Percentiles rank a stretch among this genome's conserved stretches.
Evolutionary conservation across 2,329 filamentous ascomycete genomes (phyloP).

Genomic region (Akanthomyces dipterigenus): DNA sequence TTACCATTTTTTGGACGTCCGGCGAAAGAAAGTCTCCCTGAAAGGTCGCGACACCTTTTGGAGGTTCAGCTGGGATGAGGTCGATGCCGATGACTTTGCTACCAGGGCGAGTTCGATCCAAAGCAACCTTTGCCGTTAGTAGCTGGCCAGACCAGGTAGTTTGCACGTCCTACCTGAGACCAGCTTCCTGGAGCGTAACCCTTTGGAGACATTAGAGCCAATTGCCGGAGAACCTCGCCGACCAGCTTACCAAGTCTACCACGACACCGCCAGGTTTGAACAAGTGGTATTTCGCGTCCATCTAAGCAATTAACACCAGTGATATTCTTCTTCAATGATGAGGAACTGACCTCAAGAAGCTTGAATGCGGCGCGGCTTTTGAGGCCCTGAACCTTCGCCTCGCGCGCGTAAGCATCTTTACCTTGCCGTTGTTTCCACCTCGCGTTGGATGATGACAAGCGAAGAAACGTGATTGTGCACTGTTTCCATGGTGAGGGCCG

Average conservation of each 20-base stretch:
- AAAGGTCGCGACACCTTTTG: constrained; percentile 84
- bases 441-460: constrained; percentile 19
- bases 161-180: constrained; percentile 49
- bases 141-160: background rate
- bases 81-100: constrained; percentile 88
- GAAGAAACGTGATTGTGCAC: background rate
- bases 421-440: constrained; percentile 78
- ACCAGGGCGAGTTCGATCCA: constrained; percentile 66
- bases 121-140: constrained; percentile 57
- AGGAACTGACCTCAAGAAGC: constrained; percentile 62
- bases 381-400: constrained; percentile 70
- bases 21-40: constrained; percentile 87
- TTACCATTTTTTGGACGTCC: constrained; percentile 67
- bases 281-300: constrained; percentile 73
- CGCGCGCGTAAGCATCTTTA: constrained; percentile 63
- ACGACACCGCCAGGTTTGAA: constrained; percentile 79
- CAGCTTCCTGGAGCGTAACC: constrained; percentile 72
- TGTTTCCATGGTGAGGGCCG: background rate
- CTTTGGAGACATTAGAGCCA: constrained; percentile 28
- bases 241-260: constrained; percentile 66
- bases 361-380: constrained; percentile 95
- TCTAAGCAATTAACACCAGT: constrained; percentile 38
- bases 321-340: background rate
- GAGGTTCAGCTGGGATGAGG: constrained; percentile 85
- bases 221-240: background rate